These are phyloP conservation scores for Neltuma alba DNA, from an alignment of 306 rosid species.

Conservation along the genomic window DNA sequence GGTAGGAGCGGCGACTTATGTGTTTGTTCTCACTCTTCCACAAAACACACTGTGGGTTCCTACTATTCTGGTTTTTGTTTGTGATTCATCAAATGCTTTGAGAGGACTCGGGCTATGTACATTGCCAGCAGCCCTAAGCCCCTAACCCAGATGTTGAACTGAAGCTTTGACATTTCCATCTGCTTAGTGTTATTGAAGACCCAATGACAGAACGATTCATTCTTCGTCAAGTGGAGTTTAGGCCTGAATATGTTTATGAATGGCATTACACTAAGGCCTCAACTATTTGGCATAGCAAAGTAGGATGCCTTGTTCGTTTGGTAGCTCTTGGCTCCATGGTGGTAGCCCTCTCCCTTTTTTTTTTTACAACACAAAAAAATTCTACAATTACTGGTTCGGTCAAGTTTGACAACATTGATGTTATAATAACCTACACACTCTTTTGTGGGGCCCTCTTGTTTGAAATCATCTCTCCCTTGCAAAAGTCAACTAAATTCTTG, in stretches of 20 bases:
- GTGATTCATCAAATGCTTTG: slow-evolving; percentile 46
- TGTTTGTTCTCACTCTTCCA: slow-evolving; percentile 35
- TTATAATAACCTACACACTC: no score
- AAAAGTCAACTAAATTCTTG: no score
- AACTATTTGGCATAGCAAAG: slow-evolving; percentile 26
- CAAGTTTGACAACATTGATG: background rate
- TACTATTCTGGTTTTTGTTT: background rate
- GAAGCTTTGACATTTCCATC: no score
- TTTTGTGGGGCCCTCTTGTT: background rate
- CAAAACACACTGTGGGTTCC: slow-evolving; percentile 27
- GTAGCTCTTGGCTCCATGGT: background rate
- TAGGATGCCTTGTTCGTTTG: no score
- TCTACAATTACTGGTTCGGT: slow-evolving; percentile 4
- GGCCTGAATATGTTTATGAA: slow-evolving; percentile 46
- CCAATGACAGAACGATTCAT: no score
- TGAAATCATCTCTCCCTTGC: background rate
- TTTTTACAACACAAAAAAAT: background rate
- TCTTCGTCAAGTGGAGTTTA: no score
- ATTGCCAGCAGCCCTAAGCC: no score
- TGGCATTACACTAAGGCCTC: slow-evolving; percentile 27
- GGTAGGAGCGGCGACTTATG: slow-evolving; percentile 3
- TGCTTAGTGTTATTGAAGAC: no score
- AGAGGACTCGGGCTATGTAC: slow-evolving; percentile 41
- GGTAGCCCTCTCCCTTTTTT: background rate
- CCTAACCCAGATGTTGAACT: no score